Evolutionary conservation across 495 filamentous ascomycete species (phyloP).

Genomic region (Penicillium herquei): DNA sequence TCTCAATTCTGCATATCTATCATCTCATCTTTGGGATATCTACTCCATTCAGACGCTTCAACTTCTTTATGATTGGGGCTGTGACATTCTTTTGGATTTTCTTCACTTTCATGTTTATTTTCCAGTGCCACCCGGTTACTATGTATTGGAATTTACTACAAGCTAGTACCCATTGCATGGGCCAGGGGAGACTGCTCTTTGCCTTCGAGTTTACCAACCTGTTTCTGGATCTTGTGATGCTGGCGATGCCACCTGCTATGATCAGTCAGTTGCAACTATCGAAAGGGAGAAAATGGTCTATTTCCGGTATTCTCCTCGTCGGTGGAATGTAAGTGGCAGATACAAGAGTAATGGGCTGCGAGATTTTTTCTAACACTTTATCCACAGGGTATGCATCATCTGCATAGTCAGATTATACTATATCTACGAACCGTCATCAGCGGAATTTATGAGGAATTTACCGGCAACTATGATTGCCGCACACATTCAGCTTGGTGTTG

Average conservation of each 20-base stretch:
- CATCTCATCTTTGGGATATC: not conserved
- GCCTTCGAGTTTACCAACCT: not conserved
- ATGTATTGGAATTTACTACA: not conserved
- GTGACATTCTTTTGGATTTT: not conserved
- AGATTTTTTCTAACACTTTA: not conserved
- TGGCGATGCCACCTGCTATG: not conserved
- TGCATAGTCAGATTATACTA: not conserved
- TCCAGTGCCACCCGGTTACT: not conserved
- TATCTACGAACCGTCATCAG: not conserved
- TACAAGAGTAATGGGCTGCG: not conserved
- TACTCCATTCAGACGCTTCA: not conserved
- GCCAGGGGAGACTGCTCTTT: not conserved
- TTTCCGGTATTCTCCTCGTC: not conserved
- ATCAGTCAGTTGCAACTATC: not conserved
- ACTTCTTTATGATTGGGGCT: not conserved
- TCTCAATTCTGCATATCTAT: not conserved
- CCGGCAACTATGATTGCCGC: not conserved
- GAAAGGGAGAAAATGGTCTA: not conserved
- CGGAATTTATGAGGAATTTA: not conserved
- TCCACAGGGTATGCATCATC: not conserved
- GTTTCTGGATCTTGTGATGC: not conserved
- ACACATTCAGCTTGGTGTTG: not conserved
- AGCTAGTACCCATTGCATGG: not conserved
- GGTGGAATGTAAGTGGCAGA: not conserved
- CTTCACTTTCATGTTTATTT: not conserved